Evolutionary conservation across 371 early-diverging fungal genomes (phyloP), one percentile per base, ranked within the genome.

Genomic region (Actinomortierella ambigua): DNA sequence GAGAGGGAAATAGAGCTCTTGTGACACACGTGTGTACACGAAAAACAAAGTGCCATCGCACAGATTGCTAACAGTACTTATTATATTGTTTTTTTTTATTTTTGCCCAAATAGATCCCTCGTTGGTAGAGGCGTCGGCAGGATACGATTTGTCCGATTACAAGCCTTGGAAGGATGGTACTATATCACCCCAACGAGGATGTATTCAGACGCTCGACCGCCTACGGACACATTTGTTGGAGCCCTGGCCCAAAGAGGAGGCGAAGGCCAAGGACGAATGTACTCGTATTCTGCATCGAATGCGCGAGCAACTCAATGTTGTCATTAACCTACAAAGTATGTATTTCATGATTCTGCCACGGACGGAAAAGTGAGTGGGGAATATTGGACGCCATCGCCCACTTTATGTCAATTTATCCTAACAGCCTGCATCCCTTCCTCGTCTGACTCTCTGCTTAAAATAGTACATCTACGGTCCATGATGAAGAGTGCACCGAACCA

Each of bases 311-410:
- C 50, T 71, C 49, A 71, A 71, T 17, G 59, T 71, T 40, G 73
- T 71, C 40, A 71, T 71, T 41, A 71, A 71, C 26, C 61, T 71
- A 6, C 73, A 71, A 41, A 71, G 73, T 71, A 71, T 4, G 67
- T 39, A 1, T 23, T 6, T 8, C 8, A 17, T 48, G 47, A 29
- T 44, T n/a, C n/a, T n/a, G n/a, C n/a, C n/a, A n/a, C n/a, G n/a
- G n/a, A n/a, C n/a, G n/a, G n/a, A n/a, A n/a, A n/a, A n/a, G n/a
- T n/a, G n/a, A n/a, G n/a, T n/a, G n/a, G n/a, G n/a, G n/a, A n/a
- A n/a, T n/a, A n/a, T n/a, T n/a, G n/a, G n/a, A n/a, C n/a, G n/a
- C n/a, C n/a, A n/a, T n/a, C n/a, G n/a, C n/a, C n/a, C n/a, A n/a
- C n/a, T n/a, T n/a, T n/a, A n/a, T n/a, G n/a, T n/a, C n/a, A n/a